These are phyloP conservation scores for Penicillium crustosum DNA, from an alignment of 2,329 filamentous ascomycete genomes.

Conservation along the genomic window DNA sequence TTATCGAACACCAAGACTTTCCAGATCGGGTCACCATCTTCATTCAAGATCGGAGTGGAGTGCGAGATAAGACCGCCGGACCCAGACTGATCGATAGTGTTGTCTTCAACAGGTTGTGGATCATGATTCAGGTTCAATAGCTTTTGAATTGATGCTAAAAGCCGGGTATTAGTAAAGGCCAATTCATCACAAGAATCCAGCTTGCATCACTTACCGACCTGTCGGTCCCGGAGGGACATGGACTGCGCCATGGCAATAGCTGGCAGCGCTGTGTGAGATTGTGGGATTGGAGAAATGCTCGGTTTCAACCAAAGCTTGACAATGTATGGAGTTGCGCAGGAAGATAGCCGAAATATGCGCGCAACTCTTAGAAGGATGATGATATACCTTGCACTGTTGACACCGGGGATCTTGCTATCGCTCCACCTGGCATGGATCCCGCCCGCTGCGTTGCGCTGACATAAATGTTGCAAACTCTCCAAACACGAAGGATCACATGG, in stretches of 20 bases:
- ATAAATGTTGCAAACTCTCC: conserved; percentile 22
- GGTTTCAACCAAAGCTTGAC: conserved; percentile 18
- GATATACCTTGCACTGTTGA: conserved; percentile 15
- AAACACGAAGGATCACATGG: conserved; percentile 29
- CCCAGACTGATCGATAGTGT: conserved; percentile 60
- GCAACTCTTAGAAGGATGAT: conserved; percentile 3
- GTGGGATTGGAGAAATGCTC: conserved; percentile 16
- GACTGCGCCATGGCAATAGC: conserved; percentile 53
- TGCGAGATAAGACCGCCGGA: conserved; percentile 64
- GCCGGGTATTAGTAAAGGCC: conserved; percentile 11
- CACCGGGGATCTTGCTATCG: conserved; percentile 13
- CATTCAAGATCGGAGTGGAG: conserved; percentile 76
- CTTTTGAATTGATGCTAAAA: conserved; percentile 82
- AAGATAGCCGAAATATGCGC: neutral
- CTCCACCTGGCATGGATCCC: conserved; percentile 35
- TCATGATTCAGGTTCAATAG: conserved; percentile 92
- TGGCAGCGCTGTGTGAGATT: conserved; percentile 16
- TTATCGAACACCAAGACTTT: conserved; percentile 97
- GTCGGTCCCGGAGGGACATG: conserved; percentile 66
- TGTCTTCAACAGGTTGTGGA: conserved; percentile 53
- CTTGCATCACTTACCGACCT: conserved; percentile 60
- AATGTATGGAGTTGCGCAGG: conserved; percentile 17
- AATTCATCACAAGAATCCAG: conserved; percentile 1
- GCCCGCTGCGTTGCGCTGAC: conserved; percentile 24
- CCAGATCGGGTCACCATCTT: conserved; percentile 92